phyloP scores from a whole-genome alignment of 2,329 filamentous ascomycete species.

The Epichloe scottii region DNA sequence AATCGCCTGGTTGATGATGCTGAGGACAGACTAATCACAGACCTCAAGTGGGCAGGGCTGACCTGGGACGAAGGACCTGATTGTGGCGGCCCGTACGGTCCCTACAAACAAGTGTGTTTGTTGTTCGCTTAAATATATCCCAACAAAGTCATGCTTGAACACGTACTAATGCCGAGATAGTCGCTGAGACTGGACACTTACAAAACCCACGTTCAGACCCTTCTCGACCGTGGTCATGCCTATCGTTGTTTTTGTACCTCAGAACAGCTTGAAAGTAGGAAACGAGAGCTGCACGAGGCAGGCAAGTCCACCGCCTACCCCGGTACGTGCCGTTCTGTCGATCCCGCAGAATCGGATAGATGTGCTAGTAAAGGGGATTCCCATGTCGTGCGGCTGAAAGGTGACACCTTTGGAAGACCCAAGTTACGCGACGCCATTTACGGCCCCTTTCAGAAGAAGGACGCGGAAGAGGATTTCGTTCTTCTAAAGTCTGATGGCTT shows the following conservation, averaged over 20 bases:
- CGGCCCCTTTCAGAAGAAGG: constrained; percentile 46
- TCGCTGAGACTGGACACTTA: constrained; percentile 72
- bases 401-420: constrained; percentile 41
- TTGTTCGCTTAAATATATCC: neutral
- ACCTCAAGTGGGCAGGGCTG: constrained; percentile 79
- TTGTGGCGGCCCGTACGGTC: constrained; percentile 67
- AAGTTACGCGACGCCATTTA: constrained; percentile 70
- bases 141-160: neutral
- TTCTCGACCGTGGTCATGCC: constrained; percentile 60
- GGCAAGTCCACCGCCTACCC: constrained; percentile 35
- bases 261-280: constrained; percentile 56
- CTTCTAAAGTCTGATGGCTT: constrained; percentile 83
- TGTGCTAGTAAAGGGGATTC: constrained; percentile 56
- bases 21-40: constrained; percentile 62
- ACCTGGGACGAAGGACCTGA: constrained; percentile 91
- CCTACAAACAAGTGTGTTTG: constrained; percentile 63
- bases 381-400: constrained; percentile 67
- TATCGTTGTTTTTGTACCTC: constrained; percentile 89
- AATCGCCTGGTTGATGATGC: constrained; percentile 72
- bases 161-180: constrained; percentile 25
- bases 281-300: constrained; percentile 44
- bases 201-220: constrained; percentile 50
- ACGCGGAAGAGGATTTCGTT: constrained; percentile 66
- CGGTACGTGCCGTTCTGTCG: constrained; percentile 58
- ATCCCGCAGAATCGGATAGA: constrained; percentile 54